phyloP scores from a whole-genome alignment of 148 eudicot species.

The Pharnaceum exiguum region DNA sequence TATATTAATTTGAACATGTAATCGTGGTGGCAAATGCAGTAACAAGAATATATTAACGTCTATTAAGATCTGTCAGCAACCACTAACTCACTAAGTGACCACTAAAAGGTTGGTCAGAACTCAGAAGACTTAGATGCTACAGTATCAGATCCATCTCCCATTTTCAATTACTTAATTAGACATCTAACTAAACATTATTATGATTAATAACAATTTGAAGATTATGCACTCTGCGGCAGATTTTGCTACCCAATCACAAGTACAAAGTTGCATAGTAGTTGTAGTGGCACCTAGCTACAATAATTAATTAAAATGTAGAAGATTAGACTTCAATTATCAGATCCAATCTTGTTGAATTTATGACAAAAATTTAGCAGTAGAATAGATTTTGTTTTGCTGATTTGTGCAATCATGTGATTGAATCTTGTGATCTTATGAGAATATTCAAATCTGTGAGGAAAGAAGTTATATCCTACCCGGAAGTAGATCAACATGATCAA shows the following conservation, averaged over 20 bases:
- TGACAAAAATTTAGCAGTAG: slow-evolving; percentile 1
- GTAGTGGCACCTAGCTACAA: not conserved
- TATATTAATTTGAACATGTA: not conserved
- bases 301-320: not conserved
- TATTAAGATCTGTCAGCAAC: slow-evolving; percentile 16
- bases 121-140: slow-evolving; percentile 19
- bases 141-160: slow-evolving; percentile 5
- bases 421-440: not conserved
- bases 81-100: slow-evolving; percentile 21
- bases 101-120: slow-evolving; percentile 30
- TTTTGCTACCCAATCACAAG: slow-evolving; percentile 13
- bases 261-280: slow-evolving; percentile 7
- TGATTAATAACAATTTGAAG: not conserved
- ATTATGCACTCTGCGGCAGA: slow-evolving; percentile 1
- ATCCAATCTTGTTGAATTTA: slow-evolving; percentile 6
- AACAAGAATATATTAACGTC: not conserved
- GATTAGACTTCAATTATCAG: not conserved
- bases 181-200: not conserved
- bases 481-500: no score
- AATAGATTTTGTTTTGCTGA: slow-evolving; percentile 10
- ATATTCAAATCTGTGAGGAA: no score
- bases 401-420: slow-evolving; percentile 7
- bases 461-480: no score
- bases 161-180: not conserved
- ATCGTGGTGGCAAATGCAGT: not conserved